These are phyloP conservation scores for Elongisporangium anandrum DNA, from an alignment of 352 stramenopile genomes.

Conservation along the genomic window DNA sequence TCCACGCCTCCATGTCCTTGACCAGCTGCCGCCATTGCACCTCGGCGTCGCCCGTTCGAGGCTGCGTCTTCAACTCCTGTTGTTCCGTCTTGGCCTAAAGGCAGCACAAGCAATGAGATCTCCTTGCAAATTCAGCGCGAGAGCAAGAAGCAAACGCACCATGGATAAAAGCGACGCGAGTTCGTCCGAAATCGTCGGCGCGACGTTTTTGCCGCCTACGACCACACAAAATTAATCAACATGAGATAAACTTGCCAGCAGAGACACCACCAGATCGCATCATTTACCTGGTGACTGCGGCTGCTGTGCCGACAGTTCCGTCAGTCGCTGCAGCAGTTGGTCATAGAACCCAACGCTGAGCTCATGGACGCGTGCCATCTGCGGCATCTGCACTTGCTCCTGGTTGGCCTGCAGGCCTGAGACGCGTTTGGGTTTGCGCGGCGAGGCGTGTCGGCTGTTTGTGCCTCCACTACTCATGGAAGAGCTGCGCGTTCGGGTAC, in stretches of 20 bases:
- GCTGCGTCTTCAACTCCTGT: slow-evolving; percentile 19
- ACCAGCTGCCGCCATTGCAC: slow-evolving; percentile 72
- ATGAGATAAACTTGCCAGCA: background rate
- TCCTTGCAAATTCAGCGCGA: background rate
- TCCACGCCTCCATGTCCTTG: slow-evolving; percentile 85
- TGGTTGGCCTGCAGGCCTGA: slow-evolving; percentile 55
- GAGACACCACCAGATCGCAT: background rate
- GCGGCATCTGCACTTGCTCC: slow-evolving; percentile 56
- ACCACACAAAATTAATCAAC: background rate
- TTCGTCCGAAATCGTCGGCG: slow-evolving; percentile 12
- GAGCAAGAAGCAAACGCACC: slow-evolving; percentile 17
- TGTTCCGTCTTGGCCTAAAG: slow-evolving; percentile 40
- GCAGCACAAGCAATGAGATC: background rate
- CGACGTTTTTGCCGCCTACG: slow-evolving; percentile 13
- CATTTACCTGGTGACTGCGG: slow-evolving; percentile 9
- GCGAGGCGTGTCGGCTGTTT: slow-evolving; percentile 30
- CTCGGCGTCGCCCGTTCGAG: slow-evolving; percentile 34
- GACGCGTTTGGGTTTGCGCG: slow-evolving; percentile 22
- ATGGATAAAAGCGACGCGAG: slow-evolving; percentile 39
- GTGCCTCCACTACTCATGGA: slow-evolving; percentile 37
- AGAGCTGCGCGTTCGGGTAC: slow-evolving; percentile 36
- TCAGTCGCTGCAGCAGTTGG: slow-evolving; percentile 40
- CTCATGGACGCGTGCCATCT: slow-evolving; percentile 56
- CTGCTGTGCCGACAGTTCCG: slow-evolving; percentile 23
- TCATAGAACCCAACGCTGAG: slow-evolving; percentile 57